Evolutionary conservation across 176 grass and related monocot species (phyloP).

Genomic region (Carex littledalei): DNA sequence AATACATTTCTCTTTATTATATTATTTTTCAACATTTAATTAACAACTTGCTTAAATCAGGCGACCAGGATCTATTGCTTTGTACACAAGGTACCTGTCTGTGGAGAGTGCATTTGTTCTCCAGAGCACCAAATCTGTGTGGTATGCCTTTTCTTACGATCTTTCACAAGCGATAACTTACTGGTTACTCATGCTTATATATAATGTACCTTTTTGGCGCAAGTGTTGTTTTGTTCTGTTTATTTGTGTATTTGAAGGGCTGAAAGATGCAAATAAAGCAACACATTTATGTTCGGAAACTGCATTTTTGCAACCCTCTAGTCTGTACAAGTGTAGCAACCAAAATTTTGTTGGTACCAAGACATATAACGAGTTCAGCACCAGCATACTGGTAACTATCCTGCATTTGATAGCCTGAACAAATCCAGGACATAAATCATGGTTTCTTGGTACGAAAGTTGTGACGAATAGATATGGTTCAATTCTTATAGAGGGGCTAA

Average conservation of each 20-base stretch:
- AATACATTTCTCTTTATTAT: slow-evolving; percentile 5
- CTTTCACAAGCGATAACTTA: background rate
- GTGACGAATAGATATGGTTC: too few relatives aligned
- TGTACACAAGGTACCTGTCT: slow-evolving; percentile 91
- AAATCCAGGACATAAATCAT: background rate
- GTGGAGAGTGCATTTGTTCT: slow-evolving; percentile 96
- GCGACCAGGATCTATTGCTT: slow-evolving; percentile 98
- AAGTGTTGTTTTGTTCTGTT: background rate
- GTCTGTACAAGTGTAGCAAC: background rate
- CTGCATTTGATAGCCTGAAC: background rate
- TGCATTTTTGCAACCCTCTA: background rate
- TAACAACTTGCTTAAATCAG: slow-evolving; percentile 37
- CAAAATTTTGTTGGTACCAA: background rate
- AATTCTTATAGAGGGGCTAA: background rate
- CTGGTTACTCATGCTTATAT: background rate
- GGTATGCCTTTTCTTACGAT: slow-evolving; percentile 38
- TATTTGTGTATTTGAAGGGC: background rate
- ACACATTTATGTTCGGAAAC: background rate
- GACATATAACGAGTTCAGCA: background rate
- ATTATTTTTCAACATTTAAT: background rate
- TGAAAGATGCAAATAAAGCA: background rate
- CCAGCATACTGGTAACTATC: background rate
- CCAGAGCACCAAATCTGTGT: slow-evolving; percentile 87
- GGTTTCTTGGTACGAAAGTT: background rate
- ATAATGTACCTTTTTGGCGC: background rate